These are phyloP conservation scores for Micractinium sp. DNA, from an alignment of 139 green algal genomes.

Conservation along the genomic window DNA sequence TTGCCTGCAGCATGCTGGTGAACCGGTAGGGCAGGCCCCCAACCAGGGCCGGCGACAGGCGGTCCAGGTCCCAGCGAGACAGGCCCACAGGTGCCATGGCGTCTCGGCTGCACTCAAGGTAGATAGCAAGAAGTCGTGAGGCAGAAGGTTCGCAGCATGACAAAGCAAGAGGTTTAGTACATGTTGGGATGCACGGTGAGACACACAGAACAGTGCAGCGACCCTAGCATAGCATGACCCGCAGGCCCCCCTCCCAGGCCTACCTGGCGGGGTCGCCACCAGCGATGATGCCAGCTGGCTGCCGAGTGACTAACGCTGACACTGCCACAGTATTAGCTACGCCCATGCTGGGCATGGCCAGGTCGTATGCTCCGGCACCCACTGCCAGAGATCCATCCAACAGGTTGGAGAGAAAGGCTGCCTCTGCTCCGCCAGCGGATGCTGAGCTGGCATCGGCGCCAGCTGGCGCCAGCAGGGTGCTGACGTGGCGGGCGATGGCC, in stretches of 20 bases:
- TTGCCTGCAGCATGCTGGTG: conserved; percentile 40
- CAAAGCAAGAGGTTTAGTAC: no score
- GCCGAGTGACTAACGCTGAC: neutral
- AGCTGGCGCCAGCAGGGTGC: neutral
- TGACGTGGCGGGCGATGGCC: conserved; percentile 29
- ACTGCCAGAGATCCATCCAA: neutral
- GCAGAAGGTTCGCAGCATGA: neutral
- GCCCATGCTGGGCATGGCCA: neutral
- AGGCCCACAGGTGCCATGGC: conserved; percentile 37
- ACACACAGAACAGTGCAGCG: neutral
- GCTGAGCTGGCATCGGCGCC: neutral
- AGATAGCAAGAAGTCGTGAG: neutral
- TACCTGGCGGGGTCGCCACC: conserved; percentile 9
- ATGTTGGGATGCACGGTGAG: no score
- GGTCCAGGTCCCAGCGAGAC: conserved; percentile 45
- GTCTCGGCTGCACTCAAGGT: neutral
- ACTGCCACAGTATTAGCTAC: neutral
- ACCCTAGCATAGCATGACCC: neutral
- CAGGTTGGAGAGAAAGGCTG: neutral
- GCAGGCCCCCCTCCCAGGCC: neutral
- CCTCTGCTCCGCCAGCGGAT: neutral
- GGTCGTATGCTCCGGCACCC: neutral
- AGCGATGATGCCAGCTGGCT: conserved; percentile 21
- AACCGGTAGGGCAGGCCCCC: conserved; percentile 46
- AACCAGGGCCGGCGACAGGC: neutral